Base-by-base conservation (phyloP, 768 basidiomycete species). In the Boletus rubescentipes region DNA sequence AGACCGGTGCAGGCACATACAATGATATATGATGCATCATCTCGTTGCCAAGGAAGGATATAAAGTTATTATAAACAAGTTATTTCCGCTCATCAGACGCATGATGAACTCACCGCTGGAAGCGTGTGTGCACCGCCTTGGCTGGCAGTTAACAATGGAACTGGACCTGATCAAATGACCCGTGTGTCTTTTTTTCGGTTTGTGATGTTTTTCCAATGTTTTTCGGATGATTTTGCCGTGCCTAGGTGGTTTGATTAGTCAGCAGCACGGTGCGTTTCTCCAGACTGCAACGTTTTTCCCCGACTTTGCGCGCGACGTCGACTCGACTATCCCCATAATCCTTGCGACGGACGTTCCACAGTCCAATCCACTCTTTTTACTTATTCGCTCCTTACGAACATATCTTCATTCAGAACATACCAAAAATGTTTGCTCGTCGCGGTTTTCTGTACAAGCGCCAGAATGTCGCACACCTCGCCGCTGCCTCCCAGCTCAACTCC, bases 331-430 rank as follows among this genome's bases (percentile, higher is more conserved):
- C 9, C 20, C 26, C 32, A 20, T n/a, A n/a, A n/a, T 12, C 44
- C 10, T 26, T 6, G 26, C 26, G 26, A 26, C 26, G 26, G 26
- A 26, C 26, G 3, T 26, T 3, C 26, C 6, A 6, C 26, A 26
- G 26, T 26, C 26, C 26, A 26, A 26, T 26, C 6, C 26, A 26
- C 26, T 26, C 26, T 18, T 71, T n/a, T 67, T 51, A 0, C 21
- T 14, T 4, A 10, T 50, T 52, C 68, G 40, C 50, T 72, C 66
- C 29, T 70, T 65, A 64, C 58, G 53, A 61, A 57, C 37, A 30
- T 45, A 21, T 9, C 37, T 10, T 50, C 46, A 5, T 20, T 34
- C 29, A 26, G 18, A 29, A 39, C 52, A 29, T n/a, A 15, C 20
- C 31, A 38, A 59, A 51, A 43, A 67, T 64, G 55, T 47, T 48